Conservation (phyloP, 306 rosid species). For the Abrus precatorius region DNA sequence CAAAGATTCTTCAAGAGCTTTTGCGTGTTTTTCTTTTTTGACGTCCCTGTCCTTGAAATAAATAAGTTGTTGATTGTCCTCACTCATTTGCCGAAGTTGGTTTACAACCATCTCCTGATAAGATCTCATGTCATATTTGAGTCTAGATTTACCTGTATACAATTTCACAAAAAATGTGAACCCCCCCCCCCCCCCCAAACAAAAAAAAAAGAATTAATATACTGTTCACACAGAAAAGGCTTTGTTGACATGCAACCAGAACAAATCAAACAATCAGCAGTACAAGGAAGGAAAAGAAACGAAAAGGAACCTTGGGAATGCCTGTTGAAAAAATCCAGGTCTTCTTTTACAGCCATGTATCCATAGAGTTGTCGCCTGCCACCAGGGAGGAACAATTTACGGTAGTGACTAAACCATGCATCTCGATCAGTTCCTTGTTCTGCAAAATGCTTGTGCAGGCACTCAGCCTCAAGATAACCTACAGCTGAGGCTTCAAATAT, state of each 20-base stretch:
- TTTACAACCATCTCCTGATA: slow-evolving; percentile 74
- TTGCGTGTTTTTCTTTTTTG: slow-evolving; percentile 52
- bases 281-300: background rate
- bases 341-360: slow-evolving; percentile 74
- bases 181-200: background rate
- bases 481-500: slow-evolving; percentile 82
- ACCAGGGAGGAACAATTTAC: slow-evolving; percentile 55
- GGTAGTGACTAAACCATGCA: slow-evolving; percentile 62
- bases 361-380: slow-evolving; percentile 80
- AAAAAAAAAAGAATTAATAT: background rate
- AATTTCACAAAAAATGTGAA: slow-evolving; percentile 22
- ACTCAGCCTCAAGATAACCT: slow-evolving; percentile 81
- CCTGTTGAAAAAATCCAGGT: slow-evolving; percentile 65
- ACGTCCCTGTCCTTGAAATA: slow-evolving; percentile 56
- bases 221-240: background rate
- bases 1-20: slow-evolving; percentile 59
- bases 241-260: background rate
- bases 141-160: slow-evolving; percentile 66
- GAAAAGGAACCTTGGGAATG: slow-evolving; percentile 68
- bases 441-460: slow-evolving; percentile 69
- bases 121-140: slow-evolving; percentile 72
- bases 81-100: slow-evolving; percentile 74
- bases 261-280: background rate
- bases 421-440: slow-evolving; percentile 68
- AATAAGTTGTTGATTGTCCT: slow-evolving; percentile 68